Evolutionary conservation across 768 basidiomycete genomes (phyloP), one percentile per base, ranked within the genome.

Genomic region (Leccinum variicolor): DNA sequence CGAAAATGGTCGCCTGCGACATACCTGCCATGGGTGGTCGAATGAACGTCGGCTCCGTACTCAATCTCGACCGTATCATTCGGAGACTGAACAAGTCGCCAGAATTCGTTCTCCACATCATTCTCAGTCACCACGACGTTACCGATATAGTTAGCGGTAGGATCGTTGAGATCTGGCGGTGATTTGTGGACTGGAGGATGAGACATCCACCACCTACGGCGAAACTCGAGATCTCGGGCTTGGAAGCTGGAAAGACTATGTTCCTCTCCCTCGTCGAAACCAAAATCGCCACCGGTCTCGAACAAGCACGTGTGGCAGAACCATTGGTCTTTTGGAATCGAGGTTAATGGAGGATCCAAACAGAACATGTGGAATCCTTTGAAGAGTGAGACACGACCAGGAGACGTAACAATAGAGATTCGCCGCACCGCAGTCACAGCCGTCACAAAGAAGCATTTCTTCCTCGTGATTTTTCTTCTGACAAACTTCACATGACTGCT

Each of bases 31-130:
- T 98, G 94, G 8, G 92, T 96, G 1, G 94, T 95, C 9, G 94
- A 96, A 74, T 98, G 95, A 33, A 99, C 89, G 72, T 99, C 97
- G 2, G 97, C 97, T n/a, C 97, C 97, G 69, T 99, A 99, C 73
- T 99, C 97, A 33, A 98, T 88, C 72, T 99, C 97, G 17, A 99
- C 94, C 0, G 92, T 95, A 69, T 98, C 95, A 45, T 81, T 77
- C 55, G 84, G 82, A 17, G 89, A 90, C 72, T 97, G 90, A 10
- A 98, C 94, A 52, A 99, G 81, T 33, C 94, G 82, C 97, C 97
- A 99, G 66, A 98, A 99, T 73, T 99, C 96, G 50, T 81, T 79
- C 78, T 99, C 97, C 10, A 98, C 84, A 63, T 98, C 94, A 62
- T 84, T 82, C 73, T 99, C 97, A 13, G 89, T 85, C n/a, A 97